A percentile compares a stretch with the other conserved stretches of the same genome.
Conservation (phyloP, 106 monocot species). For the Apostasia shenzhenica region DNA sequence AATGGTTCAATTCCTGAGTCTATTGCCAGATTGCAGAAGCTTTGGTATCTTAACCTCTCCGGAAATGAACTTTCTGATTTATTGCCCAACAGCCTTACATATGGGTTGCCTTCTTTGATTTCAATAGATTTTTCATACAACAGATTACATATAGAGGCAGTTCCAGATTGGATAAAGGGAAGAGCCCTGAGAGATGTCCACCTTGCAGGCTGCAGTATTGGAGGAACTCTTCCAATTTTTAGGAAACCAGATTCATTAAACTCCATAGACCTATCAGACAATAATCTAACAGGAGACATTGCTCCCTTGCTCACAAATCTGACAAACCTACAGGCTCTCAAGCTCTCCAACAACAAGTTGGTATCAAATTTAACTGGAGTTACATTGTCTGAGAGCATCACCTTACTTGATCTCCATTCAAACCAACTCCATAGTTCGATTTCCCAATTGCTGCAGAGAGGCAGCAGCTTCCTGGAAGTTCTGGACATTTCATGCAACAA, state of each 20-base stretch:
- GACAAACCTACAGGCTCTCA: constrained; percentile 25
- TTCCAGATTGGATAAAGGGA: constrained; percentile 48
- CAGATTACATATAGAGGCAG: constrained; percentile 30
- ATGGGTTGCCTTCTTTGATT: constrained; percentile 47
- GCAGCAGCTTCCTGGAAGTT: constrained; percentile 13
- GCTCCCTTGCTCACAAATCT: constrained; percentile 24
- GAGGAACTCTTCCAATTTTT: constrained; percentile 24
- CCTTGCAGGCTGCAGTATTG: constrained; percentile 55
- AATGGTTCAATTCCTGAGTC: constrained; percentile 60
- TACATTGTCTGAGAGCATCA: constrained; percentile 24
- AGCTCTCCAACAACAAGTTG: constrained; percentile 34
- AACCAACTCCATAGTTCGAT: constrained; percentile 33
- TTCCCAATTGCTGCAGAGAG: constrained; percentile 12
- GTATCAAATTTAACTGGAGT: constrained; percentile 19
- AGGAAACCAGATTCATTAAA: constrained; percentile 20
- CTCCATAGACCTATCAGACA: constrained; percentile 57
- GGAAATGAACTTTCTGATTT: constrained; percentile 36
- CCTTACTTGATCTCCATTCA: constrained; percentile 32
- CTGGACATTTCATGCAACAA: constrained; percentile 58
- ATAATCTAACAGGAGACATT: constrained; percentile 40
- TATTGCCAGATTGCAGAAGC: constrained; percentile 36
- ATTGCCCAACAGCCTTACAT: constrained; percentile 28
- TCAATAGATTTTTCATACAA: constrained; percentile 76
- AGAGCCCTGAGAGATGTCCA: constrained; percentile 36
- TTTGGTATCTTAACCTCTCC: constrained; percentile 79